Percentiles rank a stretch among this genome's conserved stretches.
phyloP scores from a whole-genome alignment of 257 asterid species.

The Rauvolfia tetraphylla region DNA sequence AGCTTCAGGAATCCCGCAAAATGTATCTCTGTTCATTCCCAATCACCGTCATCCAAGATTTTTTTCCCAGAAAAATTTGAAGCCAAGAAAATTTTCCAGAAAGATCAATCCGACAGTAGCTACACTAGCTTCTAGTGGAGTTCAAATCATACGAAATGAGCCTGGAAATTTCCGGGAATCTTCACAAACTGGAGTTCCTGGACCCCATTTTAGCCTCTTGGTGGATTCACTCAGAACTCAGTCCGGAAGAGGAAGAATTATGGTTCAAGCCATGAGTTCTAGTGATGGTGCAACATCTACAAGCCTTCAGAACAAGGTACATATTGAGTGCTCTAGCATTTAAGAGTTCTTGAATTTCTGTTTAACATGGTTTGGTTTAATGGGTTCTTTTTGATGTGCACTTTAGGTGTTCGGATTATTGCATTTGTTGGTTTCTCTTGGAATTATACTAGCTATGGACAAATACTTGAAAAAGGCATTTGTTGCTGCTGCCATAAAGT shows the following conservation, averaged over 20 bases:
- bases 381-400: constrained; percentile 8
- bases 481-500: constrained; percentile 80
- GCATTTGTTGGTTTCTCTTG: constrained; percentile 83
- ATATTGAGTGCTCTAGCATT: neutral
- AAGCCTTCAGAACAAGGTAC: constrained; percentile 50
- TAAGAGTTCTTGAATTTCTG: neutral
- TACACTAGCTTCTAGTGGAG: constrained; percentile 22
- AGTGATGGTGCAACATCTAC: constrained; percentile 38
- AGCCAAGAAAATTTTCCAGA: constrained; percentile 20
- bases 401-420: constrained; percentile 53
- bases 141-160: neutral
- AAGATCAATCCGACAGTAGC: constrained; percentile 21
- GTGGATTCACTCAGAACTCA: constrained; percentile 23
- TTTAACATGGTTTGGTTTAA: neutral
- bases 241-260: constrained; percentile 29
- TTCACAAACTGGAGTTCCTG: constrained; percentile 20
- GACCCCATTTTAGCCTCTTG: constrained; percentile 19
- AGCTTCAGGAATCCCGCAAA: constrained; percentile 36
- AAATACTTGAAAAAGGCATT: constrained; percentile 73
- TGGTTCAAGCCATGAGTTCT: constrained; percentile 46
- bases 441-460: constrained; percentile 75
- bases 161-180: constrained; percentile 4
- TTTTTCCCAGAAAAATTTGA: constrained; percentile 8
- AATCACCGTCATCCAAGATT: constrained; percentile 26
- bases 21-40: constrained; percentile 32